phyloP scores from a whole-genome alignment of 83 land plant species.

The Thuja plicata region DNA sequence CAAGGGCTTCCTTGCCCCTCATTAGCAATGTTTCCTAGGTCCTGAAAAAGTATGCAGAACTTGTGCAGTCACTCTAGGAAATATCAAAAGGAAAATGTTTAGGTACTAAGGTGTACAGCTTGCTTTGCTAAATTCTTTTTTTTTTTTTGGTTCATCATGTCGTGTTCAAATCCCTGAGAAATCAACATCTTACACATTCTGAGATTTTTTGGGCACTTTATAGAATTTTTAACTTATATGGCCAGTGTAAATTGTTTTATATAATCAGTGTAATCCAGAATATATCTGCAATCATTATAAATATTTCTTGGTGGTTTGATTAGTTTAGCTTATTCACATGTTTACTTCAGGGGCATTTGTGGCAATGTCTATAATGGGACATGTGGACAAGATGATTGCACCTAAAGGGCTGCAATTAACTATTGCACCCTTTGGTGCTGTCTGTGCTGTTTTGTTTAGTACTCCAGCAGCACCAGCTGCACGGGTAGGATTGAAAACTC shows the following conservation, averaged over 20 bases:
- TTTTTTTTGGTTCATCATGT: not conserved
- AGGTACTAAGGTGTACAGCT: not conserved
- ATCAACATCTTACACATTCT: not conserved
- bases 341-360: slow-evolving; percentile 73
- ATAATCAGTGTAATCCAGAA: not conserved
- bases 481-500: slow-evolving; percentile 31
- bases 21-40: not conserved
- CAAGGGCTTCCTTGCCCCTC: not conserved
- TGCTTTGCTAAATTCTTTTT: not conserved
- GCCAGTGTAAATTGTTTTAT: not conserved
- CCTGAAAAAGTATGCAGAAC: not conserved
- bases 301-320: not conserved
- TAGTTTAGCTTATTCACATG: not conserved
- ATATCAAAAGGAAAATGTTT: not conserved
- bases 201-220: not conserved
- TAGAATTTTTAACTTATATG: not conserved
- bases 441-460: slow-evolving; percentile 75
- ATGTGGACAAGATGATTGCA: slow-evolving; percentile 61
- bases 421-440: slow-evolving; percentile 87
- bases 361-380: slow-evolving; percentile 75
- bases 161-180: not conserved
- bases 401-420: slow-evolving; percentile 68
- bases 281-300: not conserved
- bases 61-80: not conserved
- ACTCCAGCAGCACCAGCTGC: slow-evolving; percentile 81